Base-by-base conservation (phyloP, 768 basidiomycete genomes). In the Roridomyces roridus region DNA sequence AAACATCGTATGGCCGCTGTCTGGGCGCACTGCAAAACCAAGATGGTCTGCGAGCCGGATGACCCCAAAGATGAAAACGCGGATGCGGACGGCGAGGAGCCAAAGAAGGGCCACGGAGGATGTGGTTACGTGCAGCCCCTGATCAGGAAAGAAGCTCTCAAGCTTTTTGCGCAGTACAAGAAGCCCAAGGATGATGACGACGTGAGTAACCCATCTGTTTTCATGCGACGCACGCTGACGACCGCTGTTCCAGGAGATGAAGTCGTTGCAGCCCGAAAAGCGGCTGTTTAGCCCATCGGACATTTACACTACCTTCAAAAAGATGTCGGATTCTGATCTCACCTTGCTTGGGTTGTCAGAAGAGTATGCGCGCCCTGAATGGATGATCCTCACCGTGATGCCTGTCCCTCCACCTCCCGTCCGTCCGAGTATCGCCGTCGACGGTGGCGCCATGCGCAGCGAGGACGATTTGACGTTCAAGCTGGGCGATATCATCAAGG, bases 381-480 rank as follows among this genome's bases (percentile, higher is more conserved):
- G 97, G 97, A 98, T 99, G 97, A 97, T 99, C 63, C 77, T 98
- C 37, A 98, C 97, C 0, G 94, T 98, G 34, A 83, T 98, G 71
- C 97, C 97, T 31, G 96, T 99, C 0, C 97, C 97, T 2, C 97
- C 97, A 2, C 96, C 96, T 6, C 94, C 97, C 8, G 97, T 99
- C 50, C 93, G 97, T 45, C 97, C 97, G 0, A 96, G 94, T 75
- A 98, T 99, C 54, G 91, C 96, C 12, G 92, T 98, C 25, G 96
- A 98, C 65, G 96, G 96, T 20, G 96, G 96, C 47, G 89, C 92
- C 2, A 94, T 96, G 90, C 85, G 96, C 39, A 94, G 93, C 65
- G 97, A 99, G 75, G 97, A 98, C 66, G 97, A 98, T 75, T 79
- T 98, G 80, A 99, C 97, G 2, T 98, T 96, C 79, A 98, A 99